Base-by-base conservation (phyloP, 2,329 filamentous ascomycete genomes). In the Aureobasidium zeae region DNA sequence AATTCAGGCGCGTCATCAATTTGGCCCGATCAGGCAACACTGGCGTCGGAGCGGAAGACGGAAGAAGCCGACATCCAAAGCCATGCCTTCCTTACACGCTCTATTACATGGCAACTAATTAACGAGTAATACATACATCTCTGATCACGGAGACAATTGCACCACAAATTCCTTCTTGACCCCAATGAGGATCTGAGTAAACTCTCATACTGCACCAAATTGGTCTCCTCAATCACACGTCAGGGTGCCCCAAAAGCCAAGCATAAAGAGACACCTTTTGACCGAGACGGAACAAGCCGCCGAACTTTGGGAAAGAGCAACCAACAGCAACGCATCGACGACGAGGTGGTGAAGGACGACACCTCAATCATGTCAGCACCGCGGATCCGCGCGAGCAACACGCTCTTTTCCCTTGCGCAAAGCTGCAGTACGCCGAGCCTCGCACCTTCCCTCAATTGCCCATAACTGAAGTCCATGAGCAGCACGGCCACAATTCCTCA, bases 341-440 rank as follows among this genome's bases (percentile, higher is more conserved):
- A n/a, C n/a, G n/a, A n/a, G n/a, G n/a, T n/a, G n/a, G n/a, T n/a
- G 30, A 20, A 3, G 5, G 16, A 16, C 7, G 12, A 34, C 42
- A 46, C 28, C 28, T 13, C 47, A 42, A 51, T 39, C 51, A 70
- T 68, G 64, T 62, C 64, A 57, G 56, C 61, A 46, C 61, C 59
- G 26, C 61, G 60, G 55, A 57, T 63, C 60, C 47, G 46, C 13
- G 49, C 55, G 32, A 54, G 56, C 19, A 39, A 29, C 13, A 43
- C 45, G 5, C 29, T 47, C 15, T 41, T 47, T 11, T 21, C 29
- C 9, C 13, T 32, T 4, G 30, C 36, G 4, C 45, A 33, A 15
- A 20, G 37, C 13, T 47, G 45, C 46, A 28, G 46, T 47, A 39
- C 20, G 45, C n/a, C 16, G 7, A 3, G 9, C 29, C n/a, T 20